Percentiles rank a stretch among this genome's conserved stretches.
Evolutionary conservation across 345 rosid species (phyloP).

Genomic region (Citrus mangshanensis): DNA sequence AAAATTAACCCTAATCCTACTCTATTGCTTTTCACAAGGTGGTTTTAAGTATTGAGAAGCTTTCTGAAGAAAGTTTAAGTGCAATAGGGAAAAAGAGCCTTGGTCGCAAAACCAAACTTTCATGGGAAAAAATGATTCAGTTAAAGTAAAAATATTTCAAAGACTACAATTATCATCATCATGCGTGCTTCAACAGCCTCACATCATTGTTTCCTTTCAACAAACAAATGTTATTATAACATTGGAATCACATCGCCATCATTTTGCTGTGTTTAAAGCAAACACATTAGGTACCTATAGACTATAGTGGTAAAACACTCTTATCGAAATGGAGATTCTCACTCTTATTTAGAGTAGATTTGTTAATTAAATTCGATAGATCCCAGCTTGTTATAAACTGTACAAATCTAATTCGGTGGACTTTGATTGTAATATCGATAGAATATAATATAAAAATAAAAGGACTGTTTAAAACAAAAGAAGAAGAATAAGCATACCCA

Average conservation of each 20-base stretch:
- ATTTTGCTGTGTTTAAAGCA: neutral
- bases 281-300: neutral
- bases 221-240: neutral
- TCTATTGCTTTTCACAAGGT: too few species aligned
- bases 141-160: too few species aligned
- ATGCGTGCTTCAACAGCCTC: neutral
- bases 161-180: neutral
- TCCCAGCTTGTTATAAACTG: too few species aligned
- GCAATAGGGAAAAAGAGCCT: neutral
- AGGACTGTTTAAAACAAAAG: too few species aligned
- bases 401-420: too few species aligned
- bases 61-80: neutral
- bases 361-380: too few species aligned
- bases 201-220: neutral
- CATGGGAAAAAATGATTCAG: too few species aligned
- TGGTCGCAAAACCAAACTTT: neutral
- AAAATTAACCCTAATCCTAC: neutral
- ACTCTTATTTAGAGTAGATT: too few species aligned
- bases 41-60: neutral
- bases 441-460: too few species aligned
- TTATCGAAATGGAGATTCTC: too few species aligned
- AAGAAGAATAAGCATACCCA: neutral
- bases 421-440: too few species aligned
- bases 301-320: too few species aligned
- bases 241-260: neutral